Base-by-base conservation (phyloP, 768 basidiomycete genomes). In the Russula dissimulans region DNA sequence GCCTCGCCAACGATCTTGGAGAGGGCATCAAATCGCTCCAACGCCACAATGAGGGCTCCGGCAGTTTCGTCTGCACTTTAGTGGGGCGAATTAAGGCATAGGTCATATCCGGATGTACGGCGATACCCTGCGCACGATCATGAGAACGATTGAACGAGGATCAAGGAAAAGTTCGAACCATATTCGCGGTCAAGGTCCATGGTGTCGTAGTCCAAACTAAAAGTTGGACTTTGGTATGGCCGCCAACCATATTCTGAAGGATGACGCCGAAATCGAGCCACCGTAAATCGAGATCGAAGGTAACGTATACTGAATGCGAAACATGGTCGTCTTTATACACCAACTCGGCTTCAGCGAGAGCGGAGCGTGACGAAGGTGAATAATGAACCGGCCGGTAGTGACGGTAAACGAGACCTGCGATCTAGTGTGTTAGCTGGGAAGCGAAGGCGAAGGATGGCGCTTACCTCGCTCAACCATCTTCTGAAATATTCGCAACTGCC, bases 171-270 rank as follows among this genome's bases (percentile, higher is more conserved):
- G 26, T 7, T 61, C 79, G 44, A 65, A 93, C 94, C 89, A 94
- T 92, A 68, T 99, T 98, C 1, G 92, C 91, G 5, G 90, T 92
- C 49, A 98, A 74, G 4, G 92, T 98, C 95, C 95, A 99, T 1
- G 95, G 91, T 0, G 95, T 98, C 4, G 95, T 98, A 3, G 95
- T 98, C 95, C 95, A 99, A 4, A 95, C 88, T 17, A 93, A 75
- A 10, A 97, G 66, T 32, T 79, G 77, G 11, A 86, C 71, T 2
- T 72, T 70, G 51, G 67, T 17, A 65, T 69, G 55, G 3, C 56
- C 69, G 2, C 68, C 64, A 7, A 79, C 54, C 15, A 77, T 59
- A 15, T 74, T 59, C 26, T 70, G 72, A 48, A 79, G 67, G 29
- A 58, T 38, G 5, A 61, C 56, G 14, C 43, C 69, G 62, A 57